Conservation (phyloP, 2,329 filamentous ascomycete species). For the Nemania sp. region DNA sequence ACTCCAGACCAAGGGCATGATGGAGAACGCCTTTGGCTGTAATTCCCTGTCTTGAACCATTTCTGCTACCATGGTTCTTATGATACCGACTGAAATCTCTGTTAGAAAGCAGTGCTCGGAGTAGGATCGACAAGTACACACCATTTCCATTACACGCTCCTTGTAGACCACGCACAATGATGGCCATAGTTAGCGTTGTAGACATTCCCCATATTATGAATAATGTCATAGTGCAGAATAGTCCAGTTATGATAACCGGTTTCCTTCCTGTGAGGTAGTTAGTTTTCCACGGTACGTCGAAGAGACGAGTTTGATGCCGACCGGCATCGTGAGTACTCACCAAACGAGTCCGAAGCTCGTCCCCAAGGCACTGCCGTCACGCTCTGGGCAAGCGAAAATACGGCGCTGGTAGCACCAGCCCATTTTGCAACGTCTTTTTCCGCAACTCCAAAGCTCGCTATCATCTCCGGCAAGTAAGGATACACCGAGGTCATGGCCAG, state of each 20-base stretch:
- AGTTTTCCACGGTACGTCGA: background rate
- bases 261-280: slow-evolving; percentile 58
- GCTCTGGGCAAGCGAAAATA: slow-evolving; percentile 74
- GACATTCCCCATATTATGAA: slow-evolving; percentile 86
- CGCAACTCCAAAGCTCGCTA: slow-evolving; percentile 73
- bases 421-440: slow-evolving; percentile 76
- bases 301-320: background rate
- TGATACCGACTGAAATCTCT: slow-evolving; percentile 71
- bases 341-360: slow-evolving; percentile 73
- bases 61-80: slow-evolving; percentile 89
- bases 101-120: slow-evolving; percentile 26
- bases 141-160: slow-evolving; percentile 86
- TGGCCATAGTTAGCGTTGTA: slow-evolving; percentile 76
- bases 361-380: slow-evolving; percentile 76
- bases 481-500: slow-evolving; percentile 72
- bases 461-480: slow-evolving; percentile 78
- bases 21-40: slow-evolving; percentile 84
- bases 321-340: slow-evolving; percentile 7
- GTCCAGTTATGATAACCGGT: slow-evolving; percentile 73
- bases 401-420: slow-evolving; percentile 74
- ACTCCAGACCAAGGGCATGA: slow-evolving; percentile 92
- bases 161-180: slow-evolving; percentile 74
- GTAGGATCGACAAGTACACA: slow-evolving; percentile 38
- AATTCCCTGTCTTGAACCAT: slow-evolving; percentile 85
- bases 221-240: slow-evolving; percentile 78